Evolutionary conservation across 305 asterid species (phyloP), one percentile per base, ranked within the genome.

Genomic region (Rubia tinctorum): DNA sequence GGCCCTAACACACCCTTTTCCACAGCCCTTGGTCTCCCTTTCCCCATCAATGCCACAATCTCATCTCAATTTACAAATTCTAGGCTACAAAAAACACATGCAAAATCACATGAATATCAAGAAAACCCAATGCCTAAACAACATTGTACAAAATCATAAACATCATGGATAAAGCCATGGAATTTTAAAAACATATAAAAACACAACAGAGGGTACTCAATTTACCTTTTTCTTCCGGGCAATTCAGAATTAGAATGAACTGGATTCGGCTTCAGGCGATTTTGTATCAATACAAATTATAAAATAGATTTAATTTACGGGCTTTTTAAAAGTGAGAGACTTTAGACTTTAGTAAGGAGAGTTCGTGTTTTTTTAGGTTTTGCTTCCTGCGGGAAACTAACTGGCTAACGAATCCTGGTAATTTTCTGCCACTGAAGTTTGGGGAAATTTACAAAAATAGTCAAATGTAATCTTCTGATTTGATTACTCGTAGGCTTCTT

Each of bases 21-120:
- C 76, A 87, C 87, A 76, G 94, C 90, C 76, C 95, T 88, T 14
- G 88, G 88, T 82, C 87, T 90, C 84, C 91, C 95, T 85, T 91
- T 82, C 71, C 96, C 99, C 96, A 91, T 89, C 80, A 79, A 63
- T 59, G 73, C 63, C 51, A 18, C 56, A 70, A 70, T 71, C 69
- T 76, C 75, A 71, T 76, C 74, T 40, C 40, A 70, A 70, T 69
- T 69, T 68, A 62, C 12, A 37, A 49, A 55, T 34, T 15, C 25
- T 22, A 63, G 30, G 22, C 64, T 45, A 69, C 49, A 62, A 76
- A 68, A 68, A 67, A 65, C 25, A 43, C 42, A 65, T 65, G 72
- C 58, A 63, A 76, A 62, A 30, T 60, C 67, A 76, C 47, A 51
- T 56, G 55, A 51, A 63, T 51, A 62, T 43, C 56, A 53, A 6